These are phyloP conservation scores for Metschnikowia henanensis DNA, from an alignment of 805 yeast genomes.

Conservation along the genomic window DNA sequence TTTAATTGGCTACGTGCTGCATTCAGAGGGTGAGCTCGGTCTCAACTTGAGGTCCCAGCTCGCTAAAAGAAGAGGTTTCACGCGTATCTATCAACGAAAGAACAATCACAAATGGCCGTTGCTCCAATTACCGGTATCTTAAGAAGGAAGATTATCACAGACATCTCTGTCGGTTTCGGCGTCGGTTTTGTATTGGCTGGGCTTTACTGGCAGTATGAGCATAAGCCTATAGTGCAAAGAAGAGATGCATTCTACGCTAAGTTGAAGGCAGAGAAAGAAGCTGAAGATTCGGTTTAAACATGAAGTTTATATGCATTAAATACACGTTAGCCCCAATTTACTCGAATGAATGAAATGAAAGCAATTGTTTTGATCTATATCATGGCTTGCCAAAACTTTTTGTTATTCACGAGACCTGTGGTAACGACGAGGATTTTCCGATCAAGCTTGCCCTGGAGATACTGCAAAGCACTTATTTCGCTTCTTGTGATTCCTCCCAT, in stretches of 20 bases:
- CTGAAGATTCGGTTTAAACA: conserved; percentile 44
- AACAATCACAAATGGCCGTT: conserved; percentile 53
- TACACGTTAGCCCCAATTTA: conserved; percentile 1
- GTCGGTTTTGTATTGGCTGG: conserved; percentile 60
- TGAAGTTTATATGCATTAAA: conserved; percentile 4
- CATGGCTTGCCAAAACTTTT: conserved; percentile 23
- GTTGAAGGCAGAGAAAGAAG: conserved; percentile 71
- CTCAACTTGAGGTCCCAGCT: too few species aligned
- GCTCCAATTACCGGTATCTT: conserved; percentile 86
- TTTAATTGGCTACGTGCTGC: conserved; percentile 13
- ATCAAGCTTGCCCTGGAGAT: conserved; percentile 49
- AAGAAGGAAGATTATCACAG: conserved; percentile 77
- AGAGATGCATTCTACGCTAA: conserved; percentile 87
- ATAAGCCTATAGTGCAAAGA: conserved; percentile 65
- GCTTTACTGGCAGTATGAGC: conserved; percentile 83
- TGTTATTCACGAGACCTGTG: conserved; percentile 42
- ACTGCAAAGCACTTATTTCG: conserved; percentile 71
- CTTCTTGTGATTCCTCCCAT: conserved; percentile 88
- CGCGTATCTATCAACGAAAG: too few species aligned
- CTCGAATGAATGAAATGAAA: not conserved
- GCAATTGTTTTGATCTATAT: too few species aligned
- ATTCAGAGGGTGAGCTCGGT: too few species aligned
- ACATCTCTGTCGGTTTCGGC: conserved; percentile 68
- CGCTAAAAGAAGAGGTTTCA: too few species aligned
- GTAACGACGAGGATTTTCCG: conserved; percentile 44